Evolutionary conservation across 768 basidiomycete genomes (phyloP), one percentile per base, ranked within the genome.

Genomic region (Boletus reticulatus): DNA sequence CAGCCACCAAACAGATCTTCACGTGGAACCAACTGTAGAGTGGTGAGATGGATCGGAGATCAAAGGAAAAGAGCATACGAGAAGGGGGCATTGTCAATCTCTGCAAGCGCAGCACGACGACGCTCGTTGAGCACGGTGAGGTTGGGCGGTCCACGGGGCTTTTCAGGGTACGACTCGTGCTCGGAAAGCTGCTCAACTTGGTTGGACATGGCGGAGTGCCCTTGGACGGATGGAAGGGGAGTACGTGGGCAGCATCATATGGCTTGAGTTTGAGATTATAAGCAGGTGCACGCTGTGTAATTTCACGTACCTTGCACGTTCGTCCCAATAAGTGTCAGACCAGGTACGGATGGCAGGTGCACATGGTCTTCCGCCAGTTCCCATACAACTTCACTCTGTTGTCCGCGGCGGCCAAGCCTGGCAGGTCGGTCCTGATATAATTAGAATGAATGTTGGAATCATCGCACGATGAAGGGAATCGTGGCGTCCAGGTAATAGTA

Each of bases 51-150:
- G 17, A 13, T 22, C 0, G 48, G 48, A 20, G 12, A n/a, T 24
- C 2, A 13, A 11, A 22, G 32, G 43, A 46, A 52, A 68, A 66
- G 14, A 6, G 34, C 87, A 51, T 68, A 90, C 88, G 86, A 86
- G 73, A 95, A 95, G 43, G 78, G 76, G 42, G 94, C 94, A 57
- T 89, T 86, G 73, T 96, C 94, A 57, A 96, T 82, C 69, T 95
- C 91, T 13, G 86, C 81, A 41, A 97, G 80, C 32, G 94, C 93
- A 36, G 84, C 84, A 17, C 89, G 81, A 58, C 94, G 84, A 48
- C 85, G 82, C 68, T 88, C 84, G 66, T 88, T 85, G 43, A 90
- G 80, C 14, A 63, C 68, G 59, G 69, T 27, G 64, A 76, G 59
- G 63, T 76, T 57, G 66, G 69, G 1, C 39, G 43, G 47, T 0